Conservation (phyloP, 2,329 filamentous ascomycete species). For the Sclerotinia trifoliorum region DNA sequence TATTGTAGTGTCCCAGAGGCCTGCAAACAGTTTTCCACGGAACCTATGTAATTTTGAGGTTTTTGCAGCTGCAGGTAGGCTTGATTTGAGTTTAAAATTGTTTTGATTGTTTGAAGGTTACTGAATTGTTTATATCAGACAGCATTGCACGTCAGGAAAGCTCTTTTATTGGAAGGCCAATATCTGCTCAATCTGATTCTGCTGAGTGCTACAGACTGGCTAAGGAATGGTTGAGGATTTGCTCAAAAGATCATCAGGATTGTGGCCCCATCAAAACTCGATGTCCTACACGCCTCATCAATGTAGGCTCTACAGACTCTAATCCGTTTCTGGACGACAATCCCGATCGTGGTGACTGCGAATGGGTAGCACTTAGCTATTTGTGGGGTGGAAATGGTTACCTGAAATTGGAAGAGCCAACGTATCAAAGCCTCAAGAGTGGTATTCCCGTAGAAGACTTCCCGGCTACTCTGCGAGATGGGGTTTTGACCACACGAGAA, state of each 20-base stretch:
- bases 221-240: constrained; percentile 17
- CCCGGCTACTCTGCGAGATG: constrained; percentile 17
- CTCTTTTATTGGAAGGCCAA: constrained; percentile 17
- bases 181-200: constrained; percentile 10
- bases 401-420: constrained; percentile 7
- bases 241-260: constrained; percentile 14
- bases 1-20: constrained; percentile 16
- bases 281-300: constrained; percentile 19
- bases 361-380: constrained; percentile 19
- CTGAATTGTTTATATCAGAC: neutral
- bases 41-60: constrained; percentile 19
- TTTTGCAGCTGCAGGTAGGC: neutral
- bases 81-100: too few relatives aligned
- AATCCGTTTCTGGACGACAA: constrained; percentile 14
- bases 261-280: constrained; percentile 13
- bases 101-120: neutral
- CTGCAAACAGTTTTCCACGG: constrained; percentile 14
- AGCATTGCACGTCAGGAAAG: neutral
- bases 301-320: constrained; percentile 6
- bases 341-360: constrained; percentile 4
- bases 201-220: constrained; percentile 17
- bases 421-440: constrained; percentile 8
- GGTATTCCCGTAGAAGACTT: constrained; percentile 13
- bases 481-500: constrained; percentile 5
- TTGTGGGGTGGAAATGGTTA: constrained; percentile 16